Evolutionary conservation across 2,329 filamentous ascomycete species (phyloP), one percentile per base, ranked within the genome.

Genomic region (Epichloe festucae): DNA sequence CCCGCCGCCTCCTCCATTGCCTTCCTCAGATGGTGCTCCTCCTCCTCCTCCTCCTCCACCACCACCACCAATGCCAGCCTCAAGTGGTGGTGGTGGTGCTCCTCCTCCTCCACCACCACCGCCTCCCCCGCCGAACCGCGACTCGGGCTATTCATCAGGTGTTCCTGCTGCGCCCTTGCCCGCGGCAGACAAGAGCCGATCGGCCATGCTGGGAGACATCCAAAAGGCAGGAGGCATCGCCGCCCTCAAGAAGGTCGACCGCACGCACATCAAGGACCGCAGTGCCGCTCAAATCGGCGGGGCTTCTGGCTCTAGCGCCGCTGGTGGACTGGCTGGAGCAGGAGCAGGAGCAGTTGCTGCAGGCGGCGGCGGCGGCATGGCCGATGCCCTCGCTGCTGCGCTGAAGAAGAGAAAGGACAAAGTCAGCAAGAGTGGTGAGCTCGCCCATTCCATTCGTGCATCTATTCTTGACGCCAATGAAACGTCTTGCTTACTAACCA

Each of bases 361-460:
- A 48, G 76, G 76, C 43, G 76, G 73, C 17, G 77, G 79, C 11
- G 79, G 82, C 52, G 83, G 81, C 38, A 80, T 96, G 77, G 88
- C 89, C 21, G 88, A 85, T 70, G 90, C 89, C 46, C 71, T 95
- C 59, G 87, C 87, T 54, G 84, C 81, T 54, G 86, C 85, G 52
- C 69, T 90, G 60, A 81, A 84, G 63, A 86, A 87, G 71, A 78
- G 91, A 67, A 96, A 96, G 74, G 82, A 89, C 68, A 95, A 95
- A 75, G 91, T 96, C 65, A 88, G 87, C 70, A 85, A 87, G 66
- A 95, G 88, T 75, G 91, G 91, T 96, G 81, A 81, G 87, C 84
- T 41, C 4, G 7, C 14, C 7, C 8, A 48, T 48, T 49, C 7
- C 8, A 48, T 48, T 49, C 17, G 39, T 10, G 42, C 23, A 14